Percentiles rank a stretch among this genome's conserved stretches.
phyloP scores from a whole-genome alignment of 169 alveolate species.

The Plasmodium coatneyi region DNA sequence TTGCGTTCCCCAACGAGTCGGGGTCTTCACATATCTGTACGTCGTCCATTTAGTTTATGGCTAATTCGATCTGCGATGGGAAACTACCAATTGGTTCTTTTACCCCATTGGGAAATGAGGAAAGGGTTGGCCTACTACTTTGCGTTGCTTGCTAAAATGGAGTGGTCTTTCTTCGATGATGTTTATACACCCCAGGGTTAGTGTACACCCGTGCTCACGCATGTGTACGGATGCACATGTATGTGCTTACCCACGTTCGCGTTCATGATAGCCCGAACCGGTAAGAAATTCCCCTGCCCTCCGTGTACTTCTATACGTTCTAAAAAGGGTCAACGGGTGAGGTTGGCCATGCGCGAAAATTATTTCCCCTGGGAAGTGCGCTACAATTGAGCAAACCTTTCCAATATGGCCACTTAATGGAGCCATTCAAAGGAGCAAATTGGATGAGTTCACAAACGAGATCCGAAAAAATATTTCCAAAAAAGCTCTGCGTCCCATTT shows the following conservation, averaged over 20 bases:
- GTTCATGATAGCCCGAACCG: not conserved
- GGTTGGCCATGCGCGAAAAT: not conserved
- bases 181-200: not conserved
- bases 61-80: not conserved
- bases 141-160: not conserved
- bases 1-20: not conserved
- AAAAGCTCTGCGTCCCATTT: not conserved
- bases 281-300: not conserved
- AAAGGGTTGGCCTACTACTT: not conserved
- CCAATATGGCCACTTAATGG: not conserved
- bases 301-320: not conserved
- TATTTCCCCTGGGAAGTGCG: not conserved
- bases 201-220: not conserved
- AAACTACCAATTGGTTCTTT: not conserved
- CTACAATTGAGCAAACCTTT: not conserved
- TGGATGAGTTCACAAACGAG: not conserved
- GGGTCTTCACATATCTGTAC: slow-evolving; percentile 2
- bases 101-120: not conserved
- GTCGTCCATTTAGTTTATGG: slow-evolving; percentile 21
- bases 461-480: not conserved
- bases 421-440: not conserved
- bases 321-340: not conserved
- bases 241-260: not conserved
- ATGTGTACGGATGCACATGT: not conserved
- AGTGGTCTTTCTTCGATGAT: not conserved